phyloP scores from a whole-genome alignment of 768 basidiomycete genomes.

The Tylopilus cervinicoccineus region DNA sequence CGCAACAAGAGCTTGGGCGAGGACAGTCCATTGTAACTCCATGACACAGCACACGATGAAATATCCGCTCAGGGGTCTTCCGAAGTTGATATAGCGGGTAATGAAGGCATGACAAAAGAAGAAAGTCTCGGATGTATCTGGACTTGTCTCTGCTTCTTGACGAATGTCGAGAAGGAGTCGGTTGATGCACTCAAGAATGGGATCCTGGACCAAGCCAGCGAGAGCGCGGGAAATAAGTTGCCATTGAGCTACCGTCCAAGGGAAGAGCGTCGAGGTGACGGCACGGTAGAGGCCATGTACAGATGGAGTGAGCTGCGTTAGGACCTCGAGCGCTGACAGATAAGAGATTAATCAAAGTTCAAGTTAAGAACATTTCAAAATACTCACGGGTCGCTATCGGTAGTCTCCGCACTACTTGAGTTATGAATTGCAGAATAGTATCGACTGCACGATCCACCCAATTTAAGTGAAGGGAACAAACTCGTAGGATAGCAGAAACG shows the following conservation, averaged over 20 bases:
- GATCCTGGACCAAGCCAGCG: conserved; percentile 57
- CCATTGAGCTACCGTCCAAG: conserved; percentile 73
- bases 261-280: conserved; percentile 71
- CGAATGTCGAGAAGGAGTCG: conserved; percentile 60
- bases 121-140: conserved; percentile 29
- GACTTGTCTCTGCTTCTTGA: conserved; percentile 47
- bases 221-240: conserved; percentile 48
- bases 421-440: conserved; percentile 62
- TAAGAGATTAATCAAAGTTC: not conserved
- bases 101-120: conserved; percentile 66
- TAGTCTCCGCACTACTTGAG: conserved; percentile 53
- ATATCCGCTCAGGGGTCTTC: conserved; percentile 80
- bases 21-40: conserved; percentile 80
- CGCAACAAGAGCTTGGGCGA: conserved; percentile 63
- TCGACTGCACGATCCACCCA: conserved; percentile 47
- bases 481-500: conserved; percentile 67
- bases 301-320: conserved; percentile 75
- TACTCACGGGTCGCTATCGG: conserved; percentile 50
- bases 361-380: not conserved
- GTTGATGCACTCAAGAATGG: conserved; percentile 70
- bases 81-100: conserved; percentile 68
- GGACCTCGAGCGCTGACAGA: conserved; percentile 56
- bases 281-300: conserved; percentile 87
- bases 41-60: conserved; percentile 88
- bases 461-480: conserved; percentile 51